Conservation (phyloP, 306 rosid genomes). For the Leucaena leucocephala region DNA sequence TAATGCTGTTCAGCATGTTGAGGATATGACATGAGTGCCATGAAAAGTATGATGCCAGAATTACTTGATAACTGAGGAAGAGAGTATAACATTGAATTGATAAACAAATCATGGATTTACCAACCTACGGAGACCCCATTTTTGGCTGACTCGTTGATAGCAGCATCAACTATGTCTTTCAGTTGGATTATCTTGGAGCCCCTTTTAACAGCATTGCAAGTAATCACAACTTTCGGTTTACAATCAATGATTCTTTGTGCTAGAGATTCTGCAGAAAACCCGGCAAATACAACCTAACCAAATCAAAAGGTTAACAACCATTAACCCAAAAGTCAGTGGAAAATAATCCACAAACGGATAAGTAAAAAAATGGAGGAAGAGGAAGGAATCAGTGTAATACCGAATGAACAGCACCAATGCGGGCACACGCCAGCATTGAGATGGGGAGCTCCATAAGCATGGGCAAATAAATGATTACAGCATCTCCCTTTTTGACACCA, state of each 20-base stretch:
- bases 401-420: conserved; percentile 98
- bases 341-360: conserved; percentile 25
- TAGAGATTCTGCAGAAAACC: conserved; percentile 91
- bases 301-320: conserved; percentile 30
- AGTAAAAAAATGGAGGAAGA: conserved; percentile 10
- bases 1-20: neutral
- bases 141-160: conserved; percentile 66
- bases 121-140: conserved; percentile 73
- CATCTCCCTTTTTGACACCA: conserved; percentile 87
- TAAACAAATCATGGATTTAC: conserved; percentile 36
- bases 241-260: conserved; percentile 87
- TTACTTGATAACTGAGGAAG: conserved; percentile 4
- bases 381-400: conserved; percentile 41
- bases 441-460: conserved; percentile 98
- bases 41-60: neutral
- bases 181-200: conserved; percentile 78
- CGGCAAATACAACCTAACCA: conserved; percentile 95
- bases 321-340: conserved; percentile 31
- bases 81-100: conserved; percentile 18
- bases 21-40: neutral
- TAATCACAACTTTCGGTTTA: conserved; percentile 85
- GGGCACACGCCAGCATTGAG: conserved; percentile 98
- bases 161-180: conserved; percentile 87
- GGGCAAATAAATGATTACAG: conserved; percentile 90
- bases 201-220: conserved; percentile 95